phyloP scores from a whole-genome alignment of 2,329 filamentous ascomycete genomes.

The Aspergillus pseudoviridinutans region DNA sequence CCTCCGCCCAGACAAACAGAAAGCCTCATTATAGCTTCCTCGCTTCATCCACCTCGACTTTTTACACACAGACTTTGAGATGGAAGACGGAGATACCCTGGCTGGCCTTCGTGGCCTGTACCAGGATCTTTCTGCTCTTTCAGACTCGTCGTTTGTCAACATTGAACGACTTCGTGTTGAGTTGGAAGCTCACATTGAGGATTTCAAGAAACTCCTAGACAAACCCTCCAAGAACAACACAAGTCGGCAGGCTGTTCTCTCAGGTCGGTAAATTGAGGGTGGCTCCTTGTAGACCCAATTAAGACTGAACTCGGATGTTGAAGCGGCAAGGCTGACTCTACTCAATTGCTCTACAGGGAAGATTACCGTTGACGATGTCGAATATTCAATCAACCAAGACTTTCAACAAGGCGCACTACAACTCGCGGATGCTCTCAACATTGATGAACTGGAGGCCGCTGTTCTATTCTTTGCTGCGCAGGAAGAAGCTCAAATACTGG shows the following conservation, averaged over 20 bases:
- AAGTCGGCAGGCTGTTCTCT: constrained; percentile 67
- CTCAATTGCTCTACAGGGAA: constrained; percentile 55
- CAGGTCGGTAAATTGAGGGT: constrained; percentile 48
- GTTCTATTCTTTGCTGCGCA: constrained; percentile 70
- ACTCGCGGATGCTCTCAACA: constrained; percentile 79
- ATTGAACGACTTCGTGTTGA: constrained; percentile 64
- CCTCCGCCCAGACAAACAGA: constrained; percentile 33
- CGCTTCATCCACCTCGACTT: constrained; percentile 23
- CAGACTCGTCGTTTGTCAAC: constrained; percentile 65
- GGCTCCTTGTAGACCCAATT: neutral
- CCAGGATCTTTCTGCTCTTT: constrained; percentile 74
- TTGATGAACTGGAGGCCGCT: constrained; percentile 85
- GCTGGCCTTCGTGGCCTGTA: constrained; percentile 79
- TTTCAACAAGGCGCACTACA: constrained; percentile 80
- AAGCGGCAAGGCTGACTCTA: constrained; percentile 14
- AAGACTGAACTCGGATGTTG: neutral
- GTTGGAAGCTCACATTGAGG: constrained; percentile 63
- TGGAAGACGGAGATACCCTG: constrained; percentile 71
- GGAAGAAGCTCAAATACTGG: constrained; percentile 63
- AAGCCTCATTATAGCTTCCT: constrained; percentile 15
- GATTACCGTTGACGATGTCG: constrained; percentile 65
- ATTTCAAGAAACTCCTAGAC: constrained; percentile 69
- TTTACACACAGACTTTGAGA: constrained; percentile 37
- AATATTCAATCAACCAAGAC: constrained; percentile 78
- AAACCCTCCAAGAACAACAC: constrained; percentile 69